phyloP scores from a whole-genome alignment of 768 basidiomycete species.

The Mycena amicta region DNA sequence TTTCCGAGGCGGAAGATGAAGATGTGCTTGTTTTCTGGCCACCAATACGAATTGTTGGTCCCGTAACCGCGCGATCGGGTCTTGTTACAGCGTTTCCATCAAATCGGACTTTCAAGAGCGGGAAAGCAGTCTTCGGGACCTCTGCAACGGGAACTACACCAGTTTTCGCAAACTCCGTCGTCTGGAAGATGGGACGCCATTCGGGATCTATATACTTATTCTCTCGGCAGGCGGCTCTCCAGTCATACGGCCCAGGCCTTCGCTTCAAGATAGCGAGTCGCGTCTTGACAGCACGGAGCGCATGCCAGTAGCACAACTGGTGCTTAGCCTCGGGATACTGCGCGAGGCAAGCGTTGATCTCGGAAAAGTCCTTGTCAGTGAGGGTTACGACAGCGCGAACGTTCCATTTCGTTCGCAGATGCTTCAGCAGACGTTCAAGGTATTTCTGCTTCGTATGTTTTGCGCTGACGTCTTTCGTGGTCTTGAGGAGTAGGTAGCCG shows the following conservation, averaged over 20 bases:
- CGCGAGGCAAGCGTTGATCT: conserved; percentile 34
- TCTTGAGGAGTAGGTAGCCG: conserved; percentile 30
- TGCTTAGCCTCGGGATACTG: conserved; percentile 36
- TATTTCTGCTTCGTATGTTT: conserved; percentile 24
- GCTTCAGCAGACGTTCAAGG: conserved; percentile 26
- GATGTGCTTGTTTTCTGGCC: too few relatives aligned
- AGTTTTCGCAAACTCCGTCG: conserved; percentile 8
- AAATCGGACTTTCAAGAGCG: neutral
- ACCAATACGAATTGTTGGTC: neutral
- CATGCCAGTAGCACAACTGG: conserved; percentile 43
- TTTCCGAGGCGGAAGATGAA: too few relatives aligned
- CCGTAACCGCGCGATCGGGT: neutral
- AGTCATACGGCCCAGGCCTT: conserved; percentile 31
- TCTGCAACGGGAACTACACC: neutral
- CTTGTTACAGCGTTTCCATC: neutral
- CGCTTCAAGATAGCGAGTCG: conserved; percentile 29
- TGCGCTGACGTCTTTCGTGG: neutral
- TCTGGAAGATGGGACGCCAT: conserved; percentile 30
- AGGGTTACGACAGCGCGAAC: conserved; percentile 28
- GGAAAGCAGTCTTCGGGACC: neutral
- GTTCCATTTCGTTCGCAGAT: conserved; percentile 27
- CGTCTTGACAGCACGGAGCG: conserved; percentile 30
- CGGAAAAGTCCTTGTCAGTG: conserved; percentile 36
- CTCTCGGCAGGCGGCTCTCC: conserved; percentile 24
- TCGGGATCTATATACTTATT: conserved; percentile 29